Percentiles rank a stretch among this genome's conserved stretches.
Evolutionary conservation across 352 stramenopile species (phyloP).

Genomic region (Saprolegnia parasitica): DNA sequence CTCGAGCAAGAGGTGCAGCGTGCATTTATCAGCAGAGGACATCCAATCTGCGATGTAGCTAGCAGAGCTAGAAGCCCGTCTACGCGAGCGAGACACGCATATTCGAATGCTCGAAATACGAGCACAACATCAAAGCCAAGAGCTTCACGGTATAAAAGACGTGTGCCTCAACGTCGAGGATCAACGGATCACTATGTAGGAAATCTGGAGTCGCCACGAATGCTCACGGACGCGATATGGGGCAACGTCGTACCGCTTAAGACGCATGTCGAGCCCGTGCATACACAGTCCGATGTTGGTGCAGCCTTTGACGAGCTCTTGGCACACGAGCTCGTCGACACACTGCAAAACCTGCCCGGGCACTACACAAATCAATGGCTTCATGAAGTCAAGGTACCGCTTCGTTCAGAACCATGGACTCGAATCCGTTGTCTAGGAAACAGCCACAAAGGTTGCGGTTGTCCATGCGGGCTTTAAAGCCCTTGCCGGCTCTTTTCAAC

Average conservation of each 20-base stretch:
- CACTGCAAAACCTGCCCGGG: conserved; percentile 52
- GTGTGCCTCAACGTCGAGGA: background rate
- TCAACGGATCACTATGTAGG: background rate
- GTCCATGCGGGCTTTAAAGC: conserved; percentile 59
- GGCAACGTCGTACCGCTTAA: conserved; percentile 7
- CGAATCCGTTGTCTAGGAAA: conserved; percentile 43
- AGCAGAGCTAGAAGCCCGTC: conserved; percentile 4
- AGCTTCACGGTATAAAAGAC: conserved; percentile 6
- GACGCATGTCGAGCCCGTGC: background rate
- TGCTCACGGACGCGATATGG: conserved; percentile 26
- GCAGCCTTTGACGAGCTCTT: conserved; percentile 20
- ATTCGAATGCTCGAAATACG: conserved; percentile 34
- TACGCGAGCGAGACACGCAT: conserved; percentile 35
- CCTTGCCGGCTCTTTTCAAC: conserved; percentile 50
- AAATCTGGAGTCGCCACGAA: conserved; percentile 1
- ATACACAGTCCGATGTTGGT: conserved; percentile 11
- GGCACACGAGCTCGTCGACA: conserved; percentile 35
- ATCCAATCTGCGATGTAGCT: background rate
- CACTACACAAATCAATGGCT: conserved; percentile 40
- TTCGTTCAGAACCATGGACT: conserved; percentile 41
- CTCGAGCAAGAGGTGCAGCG: conserved; percentile 61
- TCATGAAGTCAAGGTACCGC: conserved; percentile 21
- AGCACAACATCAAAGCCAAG: conserved; percentile 2
- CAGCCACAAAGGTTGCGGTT: conserved; percentile 51
- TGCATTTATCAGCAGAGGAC: conserved; percentile 22